A percentile compares a stretch with the other conserved stretches of the same genome.
Evolutionary conservation across 192 early-diverging fungal species (phyloP).

Genomic region (Umbelopsis ramanniana): DNA sequence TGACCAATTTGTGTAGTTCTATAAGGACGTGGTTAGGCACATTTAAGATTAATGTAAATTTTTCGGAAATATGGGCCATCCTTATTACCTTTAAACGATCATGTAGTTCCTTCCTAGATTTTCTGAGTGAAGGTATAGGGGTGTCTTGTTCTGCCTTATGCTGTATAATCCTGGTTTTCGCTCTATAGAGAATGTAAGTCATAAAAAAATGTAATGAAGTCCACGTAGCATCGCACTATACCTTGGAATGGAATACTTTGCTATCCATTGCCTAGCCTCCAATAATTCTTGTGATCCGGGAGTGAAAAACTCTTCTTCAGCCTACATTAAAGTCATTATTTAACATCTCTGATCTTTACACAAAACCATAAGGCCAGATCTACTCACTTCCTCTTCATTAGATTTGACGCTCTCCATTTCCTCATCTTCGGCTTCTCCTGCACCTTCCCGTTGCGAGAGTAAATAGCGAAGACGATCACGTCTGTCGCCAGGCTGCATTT

Average conservation of each 20-base stretch:
- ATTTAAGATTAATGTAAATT: neutral
- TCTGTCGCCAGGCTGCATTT: constrained; percentile 69
- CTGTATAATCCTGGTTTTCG: constrained; percentile 62
- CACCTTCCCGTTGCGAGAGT: constrained; percentile 61
- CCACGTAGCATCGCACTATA: constrained; percentile 20
- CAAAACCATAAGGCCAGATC: neutral
- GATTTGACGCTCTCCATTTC: constrained; percentile 51
- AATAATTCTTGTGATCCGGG: constrained; percentile 74
- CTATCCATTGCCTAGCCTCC: constrained; percentile 71
- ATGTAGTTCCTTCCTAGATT: constrained; percentile 75
- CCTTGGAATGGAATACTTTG: constrained; percentile 73
- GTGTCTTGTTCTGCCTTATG: constrained; percentile 72
- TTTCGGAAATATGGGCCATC: neutral
- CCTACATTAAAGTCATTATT: constrained; percentile 31
- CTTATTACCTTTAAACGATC: constrained; percentile 64
- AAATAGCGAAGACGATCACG: constrained; percentile 80
- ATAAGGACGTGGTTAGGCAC: neutral
- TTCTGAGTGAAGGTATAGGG: constrained; percentile 67
- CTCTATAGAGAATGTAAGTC: constrained; percentile 44
- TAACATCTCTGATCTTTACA: no score
- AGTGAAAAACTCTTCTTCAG: constrained; percentile 81
- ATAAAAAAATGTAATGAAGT: neutral
- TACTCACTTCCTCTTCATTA: constrained; percentile 58
- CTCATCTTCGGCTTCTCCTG: constrained; percentile 46
- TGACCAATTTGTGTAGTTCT: constrained; percentile 67